Evolutionary conservation across 108 stramenopile species (phyloP), one percentile per base, ranked within the genome.

Genomic region (Skeletonema costatum): DNA sequence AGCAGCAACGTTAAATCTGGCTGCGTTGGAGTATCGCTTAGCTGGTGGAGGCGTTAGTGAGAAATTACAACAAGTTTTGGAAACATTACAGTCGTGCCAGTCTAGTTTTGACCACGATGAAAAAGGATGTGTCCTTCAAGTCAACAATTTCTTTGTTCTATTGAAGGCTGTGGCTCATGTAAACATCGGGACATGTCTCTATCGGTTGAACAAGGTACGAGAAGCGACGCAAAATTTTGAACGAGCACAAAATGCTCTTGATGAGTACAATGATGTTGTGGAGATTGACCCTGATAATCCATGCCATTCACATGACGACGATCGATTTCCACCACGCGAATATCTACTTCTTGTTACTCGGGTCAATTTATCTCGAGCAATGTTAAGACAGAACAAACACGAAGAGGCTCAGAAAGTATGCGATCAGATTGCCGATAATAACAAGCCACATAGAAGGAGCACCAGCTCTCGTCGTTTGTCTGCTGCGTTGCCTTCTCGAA

Each of bases 151-250:
- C 32, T 71, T 75, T 71, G 59, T 64, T 13, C 13, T 81, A 25
- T 59, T 81, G 39, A 58, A 81, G 63, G 50, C 63, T 39, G 73
- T 83, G 16, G 82, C 63, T 7, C 60, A 74, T 68, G 53, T 78
- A 6, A 83, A 83, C 67, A 64, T 74, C 17, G 82, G 82, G 17
- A 69, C 73, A 13, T 71, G 77, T 13, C 39, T 74, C 25, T 83
- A 69, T 64, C 30, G 82, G 35, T 32, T 78, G 68, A 78, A 78
- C 42, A 78, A 74, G 77, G 77, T 83, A 10, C 66, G 82, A 29
- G 82, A 83, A 53, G 56, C 77, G 29, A 64, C 68, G 73, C 21
- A 41, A 3, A 83, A 73, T 56, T 83, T 78, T 63, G 73, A 83
- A 59, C 32, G 38, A 17, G 82, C 82, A 17, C 67, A 74, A 44